Conservation (phyloP, 345 rosid genomes). For the Garcia nutans region DNA sequence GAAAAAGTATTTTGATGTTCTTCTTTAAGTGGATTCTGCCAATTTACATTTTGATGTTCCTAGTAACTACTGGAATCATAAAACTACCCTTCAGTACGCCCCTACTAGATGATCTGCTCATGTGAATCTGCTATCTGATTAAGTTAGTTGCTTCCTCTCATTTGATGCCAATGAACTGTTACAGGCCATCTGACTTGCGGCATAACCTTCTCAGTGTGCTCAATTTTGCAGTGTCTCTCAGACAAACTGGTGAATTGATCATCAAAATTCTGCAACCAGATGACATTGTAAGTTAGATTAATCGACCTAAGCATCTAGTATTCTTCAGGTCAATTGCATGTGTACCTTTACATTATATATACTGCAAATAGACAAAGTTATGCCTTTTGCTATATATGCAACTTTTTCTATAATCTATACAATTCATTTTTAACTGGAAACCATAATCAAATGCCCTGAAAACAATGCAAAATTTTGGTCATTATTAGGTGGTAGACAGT, state of each 20-base stretch:
- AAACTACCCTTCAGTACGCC: constrained; percentile 64
- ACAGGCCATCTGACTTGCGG: constrained; percentile 7
- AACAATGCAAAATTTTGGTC: background rate
- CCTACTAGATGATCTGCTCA: constrained; percentile 57
- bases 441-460: background rate
- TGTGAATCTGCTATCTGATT: constrained; percentile 34
- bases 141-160: background rate
- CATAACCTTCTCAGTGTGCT: background rate
- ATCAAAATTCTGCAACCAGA: background rate
- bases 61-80: constrained; percentile 54
- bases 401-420: background rate
- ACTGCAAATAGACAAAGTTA: background rate
- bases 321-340: background rate
- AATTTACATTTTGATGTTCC: constrained; percentile 51
- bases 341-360: background rate
- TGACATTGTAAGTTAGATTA: background rate
- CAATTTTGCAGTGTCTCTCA: background rate
- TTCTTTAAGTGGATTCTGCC: constrained; percentile 60
- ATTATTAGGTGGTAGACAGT: background rate
- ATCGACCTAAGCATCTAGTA: background rate
- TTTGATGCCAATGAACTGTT: background rate
- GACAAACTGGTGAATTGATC: background rate
- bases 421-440: background rate
- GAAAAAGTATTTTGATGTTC: constrained; percentile 49
- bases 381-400: background rate